Conservation (phyloP, 768 basidiomycete genomes). For the Phaeotremella skinneri region DNA sequence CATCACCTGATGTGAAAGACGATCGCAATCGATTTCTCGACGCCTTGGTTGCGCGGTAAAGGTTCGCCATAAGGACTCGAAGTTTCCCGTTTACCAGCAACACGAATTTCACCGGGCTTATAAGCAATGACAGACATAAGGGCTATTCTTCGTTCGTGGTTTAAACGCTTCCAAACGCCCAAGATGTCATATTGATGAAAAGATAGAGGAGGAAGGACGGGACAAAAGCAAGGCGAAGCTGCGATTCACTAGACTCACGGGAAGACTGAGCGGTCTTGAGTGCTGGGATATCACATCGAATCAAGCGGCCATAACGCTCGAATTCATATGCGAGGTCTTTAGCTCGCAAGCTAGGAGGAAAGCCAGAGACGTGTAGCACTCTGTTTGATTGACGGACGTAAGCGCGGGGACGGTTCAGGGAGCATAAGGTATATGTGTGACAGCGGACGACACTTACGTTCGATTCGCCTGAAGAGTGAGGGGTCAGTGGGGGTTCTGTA, state of each 20-base stretch:
- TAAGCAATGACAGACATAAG: not conserved
- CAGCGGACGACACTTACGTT: constrained; percentile 23
- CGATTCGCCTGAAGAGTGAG: constrained; percentile 18
- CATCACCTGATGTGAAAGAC: no score
- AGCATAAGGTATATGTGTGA: not conserved
- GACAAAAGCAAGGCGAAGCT: not conserved
- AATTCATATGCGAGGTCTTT: constrained; percentile 49
- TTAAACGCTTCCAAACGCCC: not conserved
- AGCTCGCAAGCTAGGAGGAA: constrained; percentile 37
- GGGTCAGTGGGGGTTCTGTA: not conserved
- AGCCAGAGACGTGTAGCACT: constrained; percentile 48
- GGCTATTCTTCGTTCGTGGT: not conserved
- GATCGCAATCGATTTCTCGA: no score
- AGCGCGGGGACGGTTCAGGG: not conserved
- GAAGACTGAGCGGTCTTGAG: constrained; percentile 36
- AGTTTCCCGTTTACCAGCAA: no score
- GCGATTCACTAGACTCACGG: constrained; percentile 31
- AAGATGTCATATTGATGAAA: not conserved
- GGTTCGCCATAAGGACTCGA: no score
- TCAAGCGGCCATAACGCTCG: constrained; percentile 46
- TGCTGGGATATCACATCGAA: constrained; percentile 46
- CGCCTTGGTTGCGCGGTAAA: no score
- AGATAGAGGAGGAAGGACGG: not conserved
- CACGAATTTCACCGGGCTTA: no score
- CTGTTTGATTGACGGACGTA: constrained; percentile 14